Evolutionary conservation across 805 yeast species (phyloP).

Genomic region (Yamadazyma ubonensis): DNA sequence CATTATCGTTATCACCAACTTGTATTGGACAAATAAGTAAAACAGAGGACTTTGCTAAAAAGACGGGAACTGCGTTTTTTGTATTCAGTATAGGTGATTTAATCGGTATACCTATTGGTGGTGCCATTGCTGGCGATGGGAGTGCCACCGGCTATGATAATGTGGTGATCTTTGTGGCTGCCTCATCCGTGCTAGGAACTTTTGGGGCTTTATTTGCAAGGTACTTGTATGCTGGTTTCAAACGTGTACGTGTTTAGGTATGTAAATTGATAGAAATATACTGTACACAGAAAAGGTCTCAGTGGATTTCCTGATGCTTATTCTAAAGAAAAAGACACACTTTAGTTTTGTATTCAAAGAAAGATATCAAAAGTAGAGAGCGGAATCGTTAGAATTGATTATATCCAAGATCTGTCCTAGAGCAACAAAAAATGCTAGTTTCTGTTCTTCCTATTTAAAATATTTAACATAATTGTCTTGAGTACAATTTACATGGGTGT

Average conservation of each 20-base stretch:
- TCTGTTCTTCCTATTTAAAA: too few relatives aligned
- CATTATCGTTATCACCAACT: slow-evolving; percentile 23
- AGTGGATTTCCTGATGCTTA: too few relatives aligned
- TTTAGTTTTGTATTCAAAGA: too few relatives aligned
- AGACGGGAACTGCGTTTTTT: slow-evolving; percentile 28
- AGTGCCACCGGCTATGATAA: slow-evolving; percentile 16
- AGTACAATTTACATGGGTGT: too few relatives aligned
- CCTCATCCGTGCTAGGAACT: slow-evolving; percentile 22
- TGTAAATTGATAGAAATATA: too few relatives aligned
- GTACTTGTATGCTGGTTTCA: slow-evolving; percentile 23
- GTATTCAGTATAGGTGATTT: slow-evolving; percentile 28
- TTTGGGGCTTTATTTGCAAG: slow-evolving; percentile 21
- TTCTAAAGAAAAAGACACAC: too few relatives aligned
- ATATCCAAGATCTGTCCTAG: too few relatives aligned
- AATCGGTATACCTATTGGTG: slow-evolving; percentile 30
- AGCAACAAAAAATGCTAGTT: too few relatives aligned
- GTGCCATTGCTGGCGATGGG: slow-evolving; percentile 21
- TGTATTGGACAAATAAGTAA: slow-evolving; percentile 27
- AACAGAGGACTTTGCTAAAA: slow-evolving; percentile 25
- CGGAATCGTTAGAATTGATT: too few relatives aligned
- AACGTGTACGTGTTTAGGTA: slow-evolving; percentile 7
- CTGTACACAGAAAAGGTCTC: not conserved
- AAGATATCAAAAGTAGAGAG: too few relatives aligned
- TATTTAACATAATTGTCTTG: too few relatives aligned
- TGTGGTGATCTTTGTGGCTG: slow-evolving; percentile 24